Conservation (phyloP, 768 basidiomycete species). For the Kwoniella bestiolae region DNA sequence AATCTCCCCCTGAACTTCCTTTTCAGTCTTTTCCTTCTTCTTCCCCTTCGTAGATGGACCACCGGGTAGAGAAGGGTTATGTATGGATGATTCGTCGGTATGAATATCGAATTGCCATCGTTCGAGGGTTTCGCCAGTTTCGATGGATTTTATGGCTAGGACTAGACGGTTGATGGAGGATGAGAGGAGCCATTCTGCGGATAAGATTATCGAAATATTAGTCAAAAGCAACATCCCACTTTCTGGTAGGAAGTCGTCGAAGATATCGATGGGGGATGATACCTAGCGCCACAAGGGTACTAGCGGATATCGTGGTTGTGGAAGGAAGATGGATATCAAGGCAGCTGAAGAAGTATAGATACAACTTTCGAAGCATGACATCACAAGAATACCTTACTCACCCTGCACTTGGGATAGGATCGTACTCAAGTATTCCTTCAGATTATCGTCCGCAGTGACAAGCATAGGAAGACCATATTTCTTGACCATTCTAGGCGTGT, state of each 20-base stretch:
- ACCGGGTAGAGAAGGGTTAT: conserved; percentile 22
- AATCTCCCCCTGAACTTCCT: conserved; percentile 94
- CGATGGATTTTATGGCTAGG: conserved; percentile 93
- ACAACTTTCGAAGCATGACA: too few species aligned
- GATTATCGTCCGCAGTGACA: conserved; percentile 86
- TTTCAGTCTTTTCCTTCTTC: conserved; percentile 59
- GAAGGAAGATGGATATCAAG: background rate
- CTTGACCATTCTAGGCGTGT: conserved; percentile 74
- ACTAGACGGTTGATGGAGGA: conserved; percentile 93
- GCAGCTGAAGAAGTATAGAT: too few species aligned
- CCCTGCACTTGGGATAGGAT: conserved; percentile 91
- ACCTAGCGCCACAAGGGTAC: too few species aligned
- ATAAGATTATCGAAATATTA: too few species aligned
- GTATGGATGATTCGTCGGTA: conserved; percentile 51
- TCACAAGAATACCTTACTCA: conserved; percentile 59
- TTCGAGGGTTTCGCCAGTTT: conserved; percentile 86
- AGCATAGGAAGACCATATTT: conserved; percentile 97
- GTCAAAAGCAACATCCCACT: too few species aligned
- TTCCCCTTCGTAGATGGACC: conserved; percentile 3
- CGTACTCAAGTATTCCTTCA: conserved; percentile 93
- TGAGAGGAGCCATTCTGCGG: conserved; percentile 88
- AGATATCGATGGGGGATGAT: too few species aligned
- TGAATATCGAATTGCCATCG: conserved; percentile 98
- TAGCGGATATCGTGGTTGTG: too few species aligned
- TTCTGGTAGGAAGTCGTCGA: too few species aligned